A percentile compares a stretch with the other conserved stretches of the same genome.
Conservation (phyloP, 805 yeast species). For the Nakazawaea sp. region DNA sequence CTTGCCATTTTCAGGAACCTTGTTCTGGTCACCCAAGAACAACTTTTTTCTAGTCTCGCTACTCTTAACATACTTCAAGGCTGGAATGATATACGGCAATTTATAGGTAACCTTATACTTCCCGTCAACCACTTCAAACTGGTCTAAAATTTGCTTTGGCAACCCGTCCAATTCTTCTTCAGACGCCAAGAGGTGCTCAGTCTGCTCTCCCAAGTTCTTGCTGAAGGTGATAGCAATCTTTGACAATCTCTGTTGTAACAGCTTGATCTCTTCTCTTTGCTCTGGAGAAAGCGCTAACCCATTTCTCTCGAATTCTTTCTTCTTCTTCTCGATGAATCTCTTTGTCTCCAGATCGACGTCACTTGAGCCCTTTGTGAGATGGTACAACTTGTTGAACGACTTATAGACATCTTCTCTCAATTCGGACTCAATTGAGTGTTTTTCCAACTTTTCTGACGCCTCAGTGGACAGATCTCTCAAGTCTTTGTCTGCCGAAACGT, state of each 20-base stretch:
- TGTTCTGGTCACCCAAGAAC: conserved; percentile 60
- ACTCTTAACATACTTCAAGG: conserved; percentile 59
- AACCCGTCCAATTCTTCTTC: conserved; percentile 66
- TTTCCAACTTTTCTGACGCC: conserved; percentile 52
- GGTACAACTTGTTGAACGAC: conserved; percentile 48
- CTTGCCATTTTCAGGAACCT: conserved; percentile 57
- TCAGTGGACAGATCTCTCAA: conserved; percentile 64
- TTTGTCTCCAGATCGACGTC: conserved; percentile 32
- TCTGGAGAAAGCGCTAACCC: conserved; percentile 60
- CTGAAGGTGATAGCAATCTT: conserved; percentile 48
- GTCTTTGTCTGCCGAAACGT: conserved; percentile 59
- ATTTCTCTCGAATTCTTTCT: conserved; percentile 52
- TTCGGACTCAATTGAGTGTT: conserved; percentile 55
- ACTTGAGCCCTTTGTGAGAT: too few species aligned
- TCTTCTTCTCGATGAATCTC: conserved; percentile 50
- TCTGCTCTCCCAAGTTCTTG: conserved; percentile 67
- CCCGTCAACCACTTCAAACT: conserved; percentile 41
- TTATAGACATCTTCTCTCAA: conserved; percentile 61
- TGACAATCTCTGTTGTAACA: conserved; percentile 54
- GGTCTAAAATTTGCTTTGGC: conserved; percentile 55
- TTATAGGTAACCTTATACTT: conserved; percentile 63
- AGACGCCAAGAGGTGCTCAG: conserved; percentile 53
- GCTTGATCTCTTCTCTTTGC: conserved; percentile 48
- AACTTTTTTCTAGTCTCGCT: conserved; percentile 63
- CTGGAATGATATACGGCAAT: conserved; percentile 75